phyloP scores from a whole-genome alignment of 331 rosid species.

The Rosa hybrid region DNA sequence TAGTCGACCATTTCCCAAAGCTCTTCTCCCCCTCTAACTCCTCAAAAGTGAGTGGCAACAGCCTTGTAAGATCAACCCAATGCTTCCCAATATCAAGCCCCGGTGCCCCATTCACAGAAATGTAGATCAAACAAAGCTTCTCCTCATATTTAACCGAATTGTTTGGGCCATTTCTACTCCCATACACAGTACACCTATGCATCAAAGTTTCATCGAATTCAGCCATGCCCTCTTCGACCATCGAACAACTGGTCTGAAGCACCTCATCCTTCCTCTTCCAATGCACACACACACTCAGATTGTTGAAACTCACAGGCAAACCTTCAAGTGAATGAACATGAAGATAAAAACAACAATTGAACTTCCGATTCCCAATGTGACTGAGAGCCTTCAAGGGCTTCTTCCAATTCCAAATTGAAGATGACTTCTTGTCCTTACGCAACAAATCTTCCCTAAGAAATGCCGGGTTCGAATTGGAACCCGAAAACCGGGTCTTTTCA shows the following conservation, averaged over 20 bases:
- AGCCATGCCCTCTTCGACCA: constrained; percentile 53
- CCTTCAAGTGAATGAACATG: constrained; percentile 71
- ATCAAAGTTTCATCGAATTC: constrained; percentile 63
- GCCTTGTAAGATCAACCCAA: constrained; percentile 67
- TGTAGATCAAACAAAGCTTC: constrained; percentile 52
- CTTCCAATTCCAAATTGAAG: constrained; percentile 78
- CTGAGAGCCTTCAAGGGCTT: constrained; percentile 72
- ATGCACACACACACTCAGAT: constrained; percentile 43
- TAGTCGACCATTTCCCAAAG: constrained; percentile 70
- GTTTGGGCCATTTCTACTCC: constrained; percentile 48
- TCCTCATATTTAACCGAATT: constrained; percentile 59
- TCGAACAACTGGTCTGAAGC: constrained; percentile 42
- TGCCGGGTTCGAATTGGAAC: constrained; percentile 31
- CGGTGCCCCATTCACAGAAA: constrained; percentile 52
- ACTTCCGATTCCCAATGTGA: constrained; percentile 55
- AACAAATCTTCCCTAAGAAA: constrained; percentile 39
- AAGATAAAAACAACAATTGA: constrained; percentile 58
- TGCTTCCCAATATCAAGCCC: constrained; percentile 56
- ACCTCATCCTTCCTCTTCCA: constrained; percentile 67
- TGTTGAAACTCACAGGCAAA: constrained; percentile 50
- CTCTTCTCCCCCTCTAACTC: constrained; percentile 63
- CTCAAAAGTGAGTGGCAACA: constrained; percentile 66
- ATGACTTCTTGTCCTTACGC: constrained; percentile 42
- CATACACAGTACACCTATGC: constrained; percentile 56
- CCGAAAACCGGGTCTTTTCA: constrained; percentile 36